phyloP scores from a whole-genome alignment of 1,284 basidiomycete species.

The Naganishia liquefaciens region DNA sequence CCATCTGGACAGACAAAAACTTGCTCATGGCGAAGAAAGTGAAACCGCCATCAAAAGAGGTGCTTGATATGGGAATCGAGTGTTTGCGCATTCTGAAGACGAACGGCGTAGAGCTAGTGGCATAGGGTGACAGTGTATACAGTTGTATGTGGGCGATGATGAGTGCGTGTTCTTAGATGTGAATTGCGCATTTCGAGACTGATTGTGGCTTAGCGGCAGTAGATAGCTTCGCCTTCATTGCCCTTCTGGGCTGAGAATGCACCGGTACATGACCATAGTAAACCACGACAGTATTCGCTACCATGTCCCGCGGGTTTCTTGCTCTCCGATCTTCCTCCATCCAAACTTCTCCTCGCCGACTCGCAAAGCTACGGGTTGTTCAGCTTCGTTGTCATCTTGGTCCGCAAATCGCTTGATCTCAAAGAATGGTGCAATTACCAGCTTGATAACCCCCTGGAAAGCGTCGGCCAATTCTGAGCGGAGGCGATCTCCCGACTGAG shows the following conservation, averaged over 20 bases:
- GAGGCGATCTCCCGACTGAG: conserved; percentile 82
- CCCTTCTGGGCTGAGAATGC: too few species aligned
- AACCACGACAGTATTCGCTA: not conserved
- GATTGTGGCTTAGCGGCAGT: not conserved
- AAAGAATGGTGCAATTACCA: conserved; percentile 68
- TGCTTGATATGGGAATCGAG: conserved; percentile 28
- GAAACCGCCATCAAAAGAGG: conserved; percentile 20
- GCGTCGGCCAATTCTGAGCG: conserved; percentile 72
- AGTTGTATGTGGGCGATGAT: not conserved
- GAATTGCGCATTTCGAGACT: not conserved
- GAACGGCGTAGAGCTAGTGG: conserved; percentile 27
- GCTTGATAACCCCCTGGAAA: conserved; percentile 69
- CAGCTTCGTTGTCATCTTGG: conserved; percentile 29
- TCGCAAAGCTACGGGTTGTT: conserved; percentile 35
- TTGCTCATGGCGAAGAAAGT: conserved; percentile 6
- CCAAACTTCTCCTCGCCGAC: conserved; percentile 46
- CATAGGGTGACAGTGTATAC: not conserved
- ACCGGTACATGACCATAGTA: too few species aligned
- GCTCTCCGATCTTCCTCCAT: conserved; percentile 50
- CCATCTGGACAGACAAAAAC: conserved; percentile 30
- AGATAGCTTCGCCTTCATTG: too few species aligned
- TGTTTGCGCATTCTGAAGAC: conserved; percentile 28
- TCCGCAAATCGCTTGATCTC: conserved; percentile 33
- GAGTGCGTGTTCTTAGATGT: not conserved
- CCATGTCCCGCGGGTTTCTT: conserved; percentile 44